Evolutionary conservation across 2,329 filamentous ascomycete species (phyloP).

Genomic region (Celoporthe dispersa): DNA sequence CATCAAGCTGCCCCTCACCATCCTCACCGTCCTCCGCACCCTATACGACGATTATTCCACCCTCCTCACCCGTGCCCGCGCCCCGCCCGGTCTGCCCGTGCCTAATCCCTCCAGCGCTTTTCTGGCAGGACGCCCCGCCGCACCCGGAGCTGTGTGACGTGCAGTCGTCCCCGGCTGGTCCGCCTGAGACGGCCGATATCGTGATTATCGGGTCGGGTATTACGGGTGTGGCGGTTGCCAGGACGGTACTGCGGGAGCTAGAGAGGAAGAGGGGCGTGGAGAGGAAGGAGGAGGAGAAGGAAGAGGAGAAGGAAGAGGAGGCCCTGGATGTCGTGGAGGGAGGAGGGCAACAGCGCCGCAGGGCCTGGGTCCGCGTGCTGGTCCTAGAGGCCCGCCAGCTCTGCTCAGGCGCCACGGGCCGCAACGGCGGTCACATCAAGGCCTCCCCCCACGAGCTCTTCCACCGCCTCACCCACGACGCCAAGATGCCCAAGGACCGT

Average conservation of each 20-base stretch:
- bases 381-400: conserved; percentile 56
- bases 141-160: conserved; percentile 46
- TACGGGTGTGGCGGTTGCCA: conserved; percentile 48
- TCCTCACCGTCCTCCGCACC: conserved; percentile 21
- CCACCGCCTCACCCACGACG: conserved; percentile 35
- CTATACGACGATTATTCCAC: conserved; percentile 24
- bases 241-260: conserved; percentile 33
- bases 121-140: conserved; percentile 51
- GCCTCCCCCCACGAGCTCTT: conserved; percentile 49
- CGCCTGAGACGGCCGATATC: conserved; percentile 22
- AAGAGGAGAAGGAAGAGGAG: conserved; percentile 48
- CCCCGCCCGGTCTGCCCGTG: conserved; percentile 46
- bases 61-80: conserved; percentile 9
- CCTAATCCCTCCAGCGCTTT: conserved; percentile 47
- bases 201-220: conserved; percentile 52
- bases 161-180: conserved; percentile 33
- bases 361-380: conserved; percentile 39
- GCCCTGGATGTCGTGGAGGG: conserved; percentile 38
- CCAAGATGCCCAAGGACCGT: conserved; percentile 38
- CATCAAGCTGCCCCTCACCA: conserved; percentile 19
- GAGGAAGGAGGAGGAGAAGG: conserved; percentile 49
- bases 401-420: conserved; percentile 57
- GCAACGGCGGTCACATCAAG: conserved; percentile 59
- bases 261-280: background rate
- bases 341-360: conserved; percentile 57